Evolutionary conservation across 2,329 filamentous ascomycete genomes (phyloP), one percentile per base, ranked within the genome.

Genomic region (Penicillium sp.): DNA sequence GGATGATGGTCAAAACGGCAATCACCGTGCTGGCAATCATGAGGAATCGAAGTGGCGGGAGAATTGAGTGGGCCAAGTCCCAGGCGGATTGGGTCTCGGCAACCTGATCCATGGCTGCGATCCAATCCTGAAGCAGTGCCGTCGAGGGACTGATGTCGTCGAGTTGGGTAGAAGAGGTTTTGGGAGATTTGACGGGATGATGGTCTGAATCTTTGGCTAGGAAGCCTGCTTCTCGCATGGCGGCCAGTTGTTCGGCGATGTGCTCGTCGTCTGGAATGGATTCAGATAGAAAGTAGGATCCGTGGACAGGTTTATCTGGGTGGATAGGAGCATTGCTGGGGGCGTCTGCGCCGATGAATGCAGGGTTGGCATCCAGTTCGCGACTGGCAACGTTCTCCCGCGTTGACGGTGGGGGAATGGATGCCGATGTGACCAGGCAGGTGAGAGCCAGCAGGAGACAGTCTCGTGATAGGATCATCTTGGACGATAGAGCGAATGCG

Each of bases 221-320:
- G 28, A 48, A 47, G 12, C 51, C 55, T 11, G 53, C 51, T 40
- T 59, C 53, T 12, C 49, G 53, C 34, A 57, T 33, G 6, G 51
- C 37, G 7, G 39, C 44, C 8, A 50, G n/a, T 5, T 40, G 34
- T 4, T 39, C 39, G 33, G 43, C 46, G 35, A 56, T 34, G 36
- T 57, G 53, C 9, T 49, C 41, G 9, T 49, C 39, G 11, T 58
- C 53, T 0, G 50, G 51, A 0, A 58, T 25, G 3, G 50, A 54
- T 24, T 59, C 55, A 3, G 52, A 55, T 29, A 56, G 58, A 36
- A 55, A 58, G 42, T 50, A 55, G 5, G 54, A 32, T 7, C 29
- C 29, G 7, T 11, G 29, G 29, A 32, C 8, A 39, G 36, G 43
- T 25, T 45, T 43, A 32, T 48, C 51, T 53, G 26, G 39, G 33